Base-by-base conservation (phyloP, 192 early-diverging fungal species). In the Oehlia diaphana region DNA sequence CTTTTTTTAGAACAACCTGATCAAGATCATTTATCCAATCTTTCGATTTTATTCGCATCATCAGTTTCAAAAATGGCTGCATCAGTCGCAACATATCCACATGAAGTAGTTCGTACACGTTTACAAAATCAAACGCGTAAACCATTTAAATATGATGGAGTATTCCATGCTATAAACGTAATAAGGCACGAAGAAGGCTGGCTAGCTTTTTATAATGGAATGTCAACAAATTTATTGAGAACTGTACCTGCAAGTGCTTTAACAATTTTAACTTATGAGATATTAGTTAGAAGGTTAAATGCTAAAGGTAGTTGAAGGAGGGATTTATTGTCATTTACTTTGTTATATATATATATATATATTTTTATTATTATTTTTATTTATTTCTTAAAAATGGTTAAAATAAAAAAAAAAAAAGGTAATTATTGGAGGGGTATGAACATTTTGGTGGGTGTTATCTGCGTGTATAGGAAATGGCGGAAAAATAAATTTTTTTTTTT, bases 41-140 rank as follows among this genome's bases (percentile, higher is more conserved):
- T 69, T 62, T 84, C 83, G 31, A 96, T 99, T 75, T 84, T 99
- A 10, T 70, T 93, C 61, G 94, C 96, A 6, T 94, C 93, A 16
- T 92, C 94, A 9, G 76, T 89, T 8, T 95, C 96, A 14, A 99
- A 99, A 82, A 94, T 97, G 91, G 88, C 93, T 7, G 97, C 97
- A 8, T 92, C 91, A 75, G 87, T 91, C 35, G 91, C 91, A 8
- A 98, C 97, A 19, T 99, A 99, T 79, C 97, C 97, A 28, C 97
- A 99, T 81, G 97, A 99, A 86, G 94, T 94, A 68, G 92, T 99
- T 69, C 89, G 97, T 71, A 99, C 97, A 10, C 89, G 97, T 67
- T 87, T 98, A 77, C 97, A 98, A 82, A 97, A 95, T 68, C 96
- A 97, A 83, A 80, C 88, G 14, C 82, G 79, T n/a, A 81, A 86